These are phyloP conservation scores for Sporothrix brunneoviolacea DNA, from an alignment of 2,329 filamentous ascomycete genomes.

Conservation along the genomic window DNA sequence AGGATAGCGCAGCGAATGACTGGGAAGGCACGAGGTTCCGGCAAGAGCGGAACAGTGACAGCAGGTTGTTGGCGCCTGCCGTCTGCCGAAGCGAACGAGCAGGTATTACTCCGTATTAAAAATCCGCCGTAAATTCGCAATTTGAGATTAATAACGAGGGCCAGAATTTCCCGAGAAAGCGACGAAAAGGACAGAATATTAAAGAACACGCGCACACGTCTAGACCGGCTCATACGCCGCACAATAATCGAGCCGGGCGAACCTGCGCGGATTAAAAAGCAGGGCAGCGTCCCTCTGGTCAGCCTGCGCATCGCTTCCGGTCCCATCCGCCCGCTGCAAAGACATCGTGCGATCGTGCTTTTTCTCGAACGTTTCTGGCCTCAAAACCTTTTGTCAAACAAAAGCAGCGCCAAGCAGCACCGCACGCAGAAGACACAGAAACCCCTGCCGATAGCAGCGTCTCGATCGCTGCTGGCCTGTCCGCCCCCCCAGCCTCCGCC, in stretches of 20 bases:
- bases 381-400: no score
- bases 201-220: neutral
- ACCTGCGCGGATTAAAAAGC: slow-evolving; percentile 11
- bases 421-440: no score
- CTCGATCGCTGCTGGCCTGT: no score
- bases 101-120: no score
- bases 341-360: neutral
- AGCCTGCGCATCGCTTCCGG: neutral
- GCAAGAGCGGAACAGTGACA: neutral
- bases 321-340: neutral
- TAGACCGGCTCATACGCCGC: no score
- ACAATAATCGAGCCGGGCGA: no score
- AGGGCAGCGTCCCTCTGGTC: neutral
- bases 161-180: neutral
- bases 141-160: neutral
- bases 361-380: neutral
- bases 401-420: no score
- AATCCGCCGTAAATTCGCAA: no score
- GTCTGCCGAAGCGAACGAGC: neutral
- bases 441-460: no score
- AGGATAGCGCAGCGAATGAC: neutral
- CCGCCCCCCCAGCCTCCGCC: neutral
- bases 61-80: slow-evolving; percentile 3
- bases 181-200: neutral
- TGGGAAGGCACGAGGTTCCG: slow-evolving; percentile 2